A percentile compares a stretch with the other conserved stretches of the same genome.
These are phyloP conservation scores for Noccaea caerulescens DNA, from an alignment of 345 rosid genomes.

Conservation along the genomic window DNA sequence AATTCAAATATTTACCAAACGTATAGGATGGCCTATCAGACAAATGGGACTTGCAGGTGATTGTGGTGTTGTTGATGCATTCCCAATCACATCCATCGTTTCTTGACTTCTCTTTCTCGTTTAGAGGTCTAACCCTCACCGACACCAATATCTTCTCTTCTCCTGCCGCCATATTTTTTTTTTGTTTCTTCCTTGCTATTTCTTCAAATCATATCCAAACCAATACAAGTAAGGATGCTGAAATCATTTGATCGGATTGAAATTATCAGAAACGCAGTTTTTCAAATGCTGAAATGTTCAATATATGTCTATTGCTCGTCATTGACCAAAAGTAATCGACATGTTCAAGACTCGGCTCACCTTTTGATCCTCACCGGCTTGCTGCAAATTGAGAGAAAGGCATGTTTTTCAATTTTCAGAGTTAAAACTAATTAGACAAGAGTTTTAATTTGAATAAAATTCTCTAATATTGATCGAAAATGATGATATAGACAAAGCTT, in stretches of 20 bases:
- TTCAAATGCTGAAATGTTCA: slow-evolving; percentile 12
- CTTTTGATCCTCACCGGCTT: slow-evolving; percentile 22
- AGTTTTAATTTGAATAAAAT: background rate
- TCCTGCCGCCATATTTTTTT: slow-evolving; percentile 28
- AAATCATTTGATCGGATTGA: background rate
- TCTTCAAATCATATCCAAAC: slow-evolving; percentile 2
- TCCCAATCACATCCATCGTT: slow-evolving; percentile 72
- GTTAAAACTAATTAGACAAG: background rate
- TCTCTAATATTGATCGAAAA: too few species aligned
- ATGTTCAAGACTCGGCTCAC: slow-evolving; percentile 22
- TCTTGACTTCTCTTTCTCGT: slow-evolving; percentile 58
- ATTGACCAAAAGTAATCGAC: slow-evolving; percentile 34
- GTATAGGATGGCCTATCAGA: slow-evolving; percentile 60
- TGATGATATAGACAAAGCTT: background rate
- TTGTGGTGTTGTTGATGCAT: slow-evolving; percentile 60
- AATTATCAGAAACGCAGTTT: background rate
- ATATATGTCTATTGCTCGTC: background rate
- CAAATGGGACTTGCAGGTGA: slow-evolving; percentile 52
- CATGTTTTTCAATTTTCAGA: slow-evolving; percentile 18
- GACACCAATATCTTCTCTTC: slow-evolving; percentile 68
- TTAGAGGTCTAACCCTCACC: slow-evolving; percentile 67
- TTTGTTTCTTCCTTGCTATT: slow-evolving; percentile 8
- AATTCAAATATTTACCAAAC: slow-evolving; percentile 50
- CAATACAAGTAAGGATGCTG: background rate
- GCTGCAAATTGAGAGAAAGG: slow-evolving; percentile 22